Base-by-base conservation (phyloP, 2,329 filamentous ascomycete genomes). In the Penicillium sp. region DNA sequence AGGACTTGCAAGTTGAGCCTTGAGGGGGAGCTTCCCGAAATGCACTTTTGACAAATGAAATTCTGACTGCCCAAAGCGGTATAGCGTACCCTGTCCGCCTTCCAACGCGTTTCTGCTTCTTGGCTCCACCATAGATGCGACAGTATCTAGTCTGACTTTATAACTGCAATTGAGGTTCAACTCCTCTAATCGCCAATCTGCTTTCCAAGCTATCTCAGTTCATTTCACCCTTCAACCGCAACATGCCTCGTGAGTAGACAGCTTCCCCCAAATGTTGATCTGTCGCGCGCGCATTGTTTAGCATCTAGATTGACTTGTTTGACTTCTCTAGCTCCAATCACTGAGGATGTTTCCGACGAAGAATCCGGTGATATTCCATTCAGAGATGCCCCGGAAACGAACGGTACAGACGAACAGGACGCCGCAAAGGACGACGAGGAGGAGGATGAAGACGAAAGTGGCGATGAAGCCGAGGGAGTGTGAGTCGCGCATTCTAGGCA, bases 281-380 rank as follows among this genome's bases (percentile, higher is more conserved):
- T 45, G 41, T 47, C 44, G 45, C 53, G 55, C 56, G 36, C 57
- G 40, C 40, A 23, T 26, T 34, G 29, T 30, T 30, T 29, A 49
- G 47, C 49, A 48, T 45, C 38, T 42, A 47, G 23, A 55, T 51
- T 68, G 30, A 64, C 53, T 29, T 11, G 38, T 55, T 42, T 27
- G 36, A 18, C 7, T 35, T 18, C 5, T 29, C 52, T 34, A 73
- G 70, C 69, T 18, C 66, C 67, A 41, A 51, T 70, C 13, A 29
- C 9, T 11, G 67, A 67, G 42, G 67, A 70, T 13, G 51, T 67
- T 19, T 73, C 72, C 2, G 73, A 74, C 26, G 67, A 70, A 18
- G 73, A 75, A 53, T 70, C 69, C 14, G 69, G 67, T n/a, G 68
- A 70, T 10, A 74, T 75, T 26, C 73, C 74, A 16, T 75, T 62